A percentile compares a stretch with the other conserved stretches of the same genome.
phyloP scores from a whole-genome alignment of 2,329 filamentous ascomycete genomes.

The Drechslerella coelobrocha region DNA sequence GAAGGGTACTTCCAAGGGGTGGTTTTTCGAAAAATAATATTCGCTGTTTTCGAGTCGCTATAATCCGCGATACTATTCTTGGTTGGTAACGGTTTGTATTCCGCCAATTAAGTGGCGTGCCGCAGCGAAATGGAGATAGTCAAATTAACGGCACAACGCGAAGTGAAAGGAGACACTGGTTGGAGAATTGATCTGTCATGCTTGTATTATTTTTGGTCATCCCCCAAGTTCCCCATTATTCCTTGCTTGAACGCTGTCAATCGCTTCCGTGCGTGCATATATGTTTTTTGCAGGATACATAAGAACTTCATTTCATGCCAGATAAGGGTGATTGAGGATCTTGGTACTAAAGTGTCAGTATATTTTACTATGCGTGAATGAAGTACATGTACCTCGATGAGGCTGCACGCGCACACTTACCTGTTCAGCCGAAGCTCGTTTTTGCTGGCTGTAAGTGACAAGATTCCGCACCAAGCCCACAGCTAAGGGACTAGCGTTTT shows the following conservation, averaged over 20 bases:
- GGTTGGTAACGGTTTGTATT: not conserved
- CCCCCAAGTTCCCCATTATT: too few species aligned
- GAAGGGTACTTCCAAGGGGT: not conserved
- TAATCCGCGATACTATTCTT: not conserved
- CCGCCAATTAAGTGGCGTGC: not conserved
- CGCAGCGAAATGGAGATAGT: not conserved
- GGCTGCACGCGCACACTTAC: conserved; percentile 55
- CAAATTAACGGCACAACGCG: conserved; percentile 5
- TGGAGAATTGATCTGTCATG: conserved; percentile 1
- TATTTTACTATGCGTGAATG: too few species aligned
- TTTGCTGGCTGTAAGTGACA: conserved; percentile 74
- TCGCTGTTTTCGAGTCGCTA: not conserved
- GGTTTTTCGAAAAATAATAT: not conserved
- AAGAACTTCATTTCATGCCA: conserved; percentile 50
- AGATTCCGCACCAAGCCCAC: conserved; percentile 71
- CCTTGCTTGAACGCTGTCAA: not conserved
- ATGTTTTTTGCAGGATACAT: not conserved
- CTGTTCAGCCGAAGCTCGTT: conserved; percentile 71
- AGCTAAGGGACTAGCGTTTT: conserved; percentile 66
- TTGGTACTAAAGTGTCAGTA: conserved; percentile 54
- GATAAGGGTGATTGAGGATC: conserved; percentile 55
- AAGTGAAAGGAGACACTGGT: not conserved
- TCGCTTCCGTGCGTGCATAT: not conserved
- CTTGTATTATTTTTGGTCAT: not conserved
- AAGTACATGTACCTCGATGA: not conserved